These are phyloP conservation scores for Oryza australiensis DNA, from an alignment of 176 grass and related monocot species.

Conservation along the genomic window DNA sequence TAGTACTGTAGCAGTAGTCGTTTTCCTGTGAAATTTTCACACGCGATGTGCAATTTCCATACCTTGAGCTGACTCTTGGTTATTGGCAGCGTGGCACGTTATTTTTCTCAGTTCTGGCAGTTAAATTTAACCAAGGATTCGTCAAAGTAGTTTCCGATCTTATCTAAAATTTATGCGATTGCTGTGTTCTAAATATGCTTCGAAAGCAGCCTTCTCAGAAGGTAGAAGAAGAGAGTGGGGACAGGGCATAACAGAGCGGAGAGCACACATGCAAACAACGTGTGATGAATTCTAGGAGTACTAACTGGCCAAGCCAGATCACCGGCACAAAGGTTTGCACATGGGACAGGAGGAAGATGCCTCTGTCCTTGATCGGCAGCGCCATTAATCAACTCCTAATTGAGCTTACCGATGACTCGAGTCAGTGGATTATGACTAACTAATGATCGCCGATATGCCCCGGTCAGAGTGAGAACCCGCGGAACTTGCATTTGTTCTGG, in stretches of 20 bases:
- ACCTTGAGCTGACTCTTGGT: background rate
- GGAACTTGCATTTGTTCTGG: background rate
- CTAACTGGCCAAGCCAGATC: slow-evolving; percentile 21
- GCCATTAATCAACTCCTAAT: slow-evolving; percentile 2
- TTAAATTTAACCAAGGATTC: background rate
- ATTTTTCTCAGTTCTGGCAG: no score
- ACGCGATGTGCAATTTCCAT: background rate
- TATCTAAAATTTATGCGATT: no score
- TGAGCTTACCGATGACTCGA: slow-evolving; percentile 14
- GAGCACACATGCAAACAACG: slow-evolving; percentile 36
- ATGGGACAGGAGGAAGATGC: slow-evolving; percentile 27
- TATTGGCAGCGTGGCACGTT: no score
- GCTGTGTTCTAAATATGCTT: no score
- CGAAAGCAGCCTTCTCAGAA: no score
- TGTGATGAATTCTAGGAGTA: background rate
- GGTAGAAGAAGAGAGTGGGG: background rate
- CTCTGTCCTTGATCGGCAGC: background rate
- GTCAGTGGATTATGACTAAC: slow-evolving; percentile 31
- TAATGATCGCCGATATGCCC: slow-evolving; percentile 8
- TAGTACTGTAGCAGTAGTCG: no score
- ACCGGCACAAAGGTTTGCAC: slow-evolving; percentile 37
- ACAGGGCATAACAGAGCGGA: no score
- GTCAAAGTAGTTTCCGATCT: background rate
- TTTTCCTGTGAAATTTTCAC: background rate
- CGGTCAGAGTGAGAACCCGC: slow-evolving; percentile 6